A percentile compares a stretch with the other conserved stretches of the same genome.
Evolutionary conservation across 2,329 filamentous ascomycete species (phyloP).

Genomic region (Scedosporium dehoogii): DNA sequence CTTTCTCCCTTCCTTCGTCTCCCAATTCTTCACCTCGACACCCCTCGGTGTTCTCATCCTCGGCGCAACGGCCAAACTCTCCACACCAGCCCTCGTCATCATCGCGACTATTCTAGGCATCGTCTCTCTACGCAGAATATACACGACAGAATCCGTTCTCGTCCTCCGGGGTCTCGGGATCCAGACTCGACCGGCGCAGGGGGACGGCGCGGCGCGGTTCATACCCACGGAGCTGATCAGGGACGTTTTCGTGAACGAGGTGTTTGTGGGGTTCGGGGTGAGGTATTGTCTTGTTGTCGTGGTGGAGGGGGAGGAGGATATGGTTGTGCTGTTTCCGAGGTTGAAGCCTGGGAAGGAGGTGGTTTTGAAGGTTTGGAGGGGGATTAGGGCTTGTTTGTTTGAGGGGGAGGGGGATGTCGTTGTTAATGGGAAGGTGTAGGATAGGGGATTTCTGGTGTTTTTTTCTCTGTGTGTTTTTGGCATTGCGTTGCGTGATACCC

Average conservation of each 20-base stretch:
- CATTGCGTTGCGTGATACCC: neutral
- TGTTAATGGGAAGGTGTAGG: conserved; percentile 6
- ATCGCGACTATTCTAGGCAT: conserved; percentile 25
- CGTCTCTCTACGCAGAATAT: conserved; percentile 33
- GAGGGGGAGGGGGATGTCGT: conserved; percentile 38
- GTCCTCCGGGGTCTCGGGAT: conserved; percentile 84
- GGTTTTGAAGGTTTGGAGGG: conserved; percentile 85
- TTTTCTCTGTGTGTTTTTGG: neutral
- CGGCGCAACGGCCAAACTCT: conserved; percentile 21
- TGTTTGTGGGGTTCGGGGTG: conserved; percentile 86
- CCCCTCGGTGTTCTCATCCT: conserved; percentile 18
- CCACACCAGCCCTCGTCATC: conserved; percentile 30
- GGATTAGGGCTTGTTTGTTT: conserved; percentile 71
- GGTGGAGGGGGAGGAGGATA: conserved; percentile 76
- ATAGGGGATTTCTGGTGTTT: neutral
- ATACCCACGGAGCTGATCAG: conserved; percentile 89
- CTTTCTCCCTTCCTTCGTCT: conserved; percentile 12
- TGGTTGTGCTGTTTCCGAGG: conserved; percentile 89
- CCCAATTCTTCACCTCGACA: conserved; percentile 16
- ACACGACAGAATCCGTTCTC: conserved; percentile 70
- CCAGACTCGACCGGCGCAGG: conserved; percentile 48
- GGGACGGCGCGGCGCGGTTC: conserved; percentile 36
- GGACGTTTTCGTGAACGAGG: conserved; percentile 91
- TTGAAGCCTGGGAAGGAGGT: conserved; percentile 65
- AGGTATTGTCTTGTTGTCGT: conserved; percentile 83